These are phyloP conservation scores for Plasmodium adleri DNA, from an alignment of 169 alveolate genomes.

Conservation along the genomic window DNA sequence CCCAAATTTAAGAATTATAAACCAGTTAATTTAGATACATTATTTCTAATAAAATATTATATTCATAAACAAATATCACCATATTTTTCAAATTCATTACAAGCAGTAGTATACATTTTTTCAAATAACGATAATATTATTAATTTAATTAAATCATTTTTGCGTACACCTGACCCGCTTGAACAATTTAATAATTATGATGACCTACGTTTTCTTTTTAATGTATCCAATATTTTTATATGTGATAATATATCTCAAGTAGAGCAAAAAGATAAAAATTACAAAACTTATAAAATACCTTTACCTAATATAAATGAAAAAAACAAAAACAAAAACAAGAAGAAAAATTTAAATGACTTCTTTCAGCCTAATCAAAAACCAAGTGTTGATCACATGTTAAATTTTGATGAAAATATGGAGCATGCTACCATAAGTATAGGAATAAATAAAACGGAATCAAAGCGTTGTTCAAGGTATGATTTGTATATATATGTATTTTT, in stretches of 20 bases:
- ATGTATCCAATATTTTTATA: conserved; percentile 50
- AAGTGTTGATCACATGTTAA: conserved; percentile 7
- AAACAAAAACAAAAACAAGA: neutral
- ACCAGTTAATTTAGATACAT: conserved; percentile 29
- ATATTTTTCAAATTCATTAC: conserved; percentile 32
- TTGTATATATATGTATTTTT: neutral
- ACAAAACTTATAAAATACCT: conserved; percentile 59
- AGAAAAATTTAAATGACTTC: conserved; percentile 12
- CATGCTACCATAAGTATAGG: conserved; percentile 46
- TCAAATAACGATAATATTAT: conserved; percentile 16
- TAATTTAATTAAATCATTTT: conserved; percentile 27
- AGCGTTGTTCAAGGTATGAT: conserved; percentile 43
- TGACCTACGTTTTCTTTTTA: conserved; percentile 71
- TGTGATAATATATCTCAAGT: conserved; percentile 35
- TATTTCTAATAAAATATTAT: conserved; percentile 50
- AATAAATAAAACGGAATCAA: conserved; percentile 17
- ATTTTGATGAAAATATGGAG: conserved; percentile 7
- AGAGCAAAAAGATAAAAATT: conserved; percentile 15
- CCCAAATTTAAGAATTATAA: conserved; percentile 52
- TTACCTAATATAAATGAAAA: neutral
- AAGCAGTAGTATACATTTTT: conserved; percentile 41
- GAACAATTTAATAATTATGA: conserved; percentile 49
- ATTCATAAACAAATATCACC: conserved; percentile 61
- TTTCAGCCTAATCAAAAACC: conserved; percentile 12
- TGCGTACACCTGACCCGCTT: conserved; percentile 15